Base-by-base conservation (phyloP, 257 asterid genomes). In the Capsicum baccatum region DNA sequence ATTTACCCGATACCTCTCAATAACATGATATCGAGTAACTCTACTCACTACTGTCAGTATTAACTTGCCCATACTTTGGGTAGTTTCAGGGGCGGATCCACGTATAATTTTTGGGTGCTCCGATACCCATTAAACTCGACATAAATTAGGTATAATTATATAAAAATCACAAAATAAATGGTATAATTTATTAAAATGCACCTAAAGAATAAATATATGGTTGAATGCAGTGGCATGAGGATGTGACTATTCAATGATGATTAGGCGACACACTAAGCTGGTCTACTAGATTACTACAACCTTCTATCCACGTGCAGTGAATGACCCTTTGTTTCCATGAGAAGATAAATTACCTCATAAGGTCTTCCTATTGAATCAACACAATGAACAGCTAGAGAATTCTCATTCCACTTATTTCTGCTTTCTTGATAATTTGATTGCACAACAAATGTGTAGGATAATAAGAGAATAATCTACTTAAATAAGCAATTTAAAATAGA, bases 241-340 rank as follows among this genome's bases (percentile, higher is more conserved):
- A 26, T 1, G 33, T 26, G 33, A 26, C 33, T 26, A 47, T 42
- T 44, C 15, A 47, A 71, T 37, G 7, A 26, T 26, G 33, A 26
- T 26, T 71, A 71, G 58, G n/a, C 80, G 58, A 47, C 42, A 73
- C 42, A 50, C 3, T 48, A 48, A 12, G 44, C 37, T 47, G 15
- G 19, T 60, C 4, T 11, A 54, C 14, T 54, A 54, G 15, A 54
- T 14, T 60, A 19, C 68, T 63, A 21, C 70, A 63, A 26, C 70
- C 69, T 21, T 50, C 47, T 21, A 14, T 74, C 39, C 80, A 74
- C 59, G 42, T 74, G 80, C 60, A 74, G 42, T 52, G 44, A 21
- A 6, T 76, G 63, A 76, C 14, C 64, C 81, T 48, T 10, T 74
- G 21, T 74, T 12, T 76, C 26, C 62, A 76, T 73, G 59, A n/a